Base-by-base conservation (phyloP, 2,329 filamentous ascomycete genomes). In the Graphilbum ipis-grandicollis region DNA sequence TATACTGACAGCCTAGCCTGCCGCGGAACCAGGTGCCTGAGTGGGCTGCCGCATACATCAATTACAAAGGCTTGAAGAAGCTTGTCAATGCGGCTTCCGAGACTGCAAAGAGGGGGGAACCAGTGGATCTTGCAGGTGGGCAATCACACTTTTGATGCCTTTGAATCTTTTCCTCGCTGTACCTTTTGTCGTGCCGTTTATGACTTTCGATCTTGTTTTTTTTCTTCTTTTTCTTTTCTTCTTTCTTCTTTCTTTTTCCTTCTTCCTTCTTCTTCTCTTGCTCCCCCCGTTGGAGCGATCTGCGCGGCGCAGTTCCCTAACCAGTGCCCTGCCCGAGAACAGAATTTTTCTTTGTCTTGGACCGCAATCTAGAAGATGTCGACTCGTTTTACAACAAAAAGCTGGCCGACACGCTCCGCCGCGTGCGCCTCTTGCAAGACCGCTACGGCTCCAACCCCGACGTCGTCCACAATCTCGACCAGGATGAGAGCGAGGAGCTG, bases 381-480 rank as follows among this genome's bases (percentile, higher is more conserved):
- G 85, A 94, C 57, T 72, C 73, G 36, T 96, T 98, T 57, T 96
- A 94, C 65, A 94, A 93, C 62, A 92, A 86, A 56, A 94, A 94
- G 55, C 84, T 85, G 51, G 70, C 75, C 43, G 88, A 96, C 48
- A 79, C 79, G 43, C 75, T 79, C 28, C 79, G 90, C 42, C 77
- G 88, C 26, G 64, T 96, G 46, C 85, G 83, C 47, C 70, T 94
- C 13, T 66, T 96, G 19, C 78, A 92, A 55, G 83, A 90, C 46
- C 75, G 84, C 44, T 94, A 93, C 63, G 86, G 84, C 45, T 70
- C 74, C 43, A 69, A 72, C 12, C 68, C 75, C 37, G 77, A 85
- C 39, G 61, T 74, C 36, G 67, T 76, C 23, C 70, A 80, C 42
- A 71, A 72, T 40, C 70, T 93, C 43, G 88, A 94, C 52, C 71